Evolutionary conservation across 2,329 filamentous ascomycete species (phyloP).

Genomic region (Huntiella moniliformis): DNA sequence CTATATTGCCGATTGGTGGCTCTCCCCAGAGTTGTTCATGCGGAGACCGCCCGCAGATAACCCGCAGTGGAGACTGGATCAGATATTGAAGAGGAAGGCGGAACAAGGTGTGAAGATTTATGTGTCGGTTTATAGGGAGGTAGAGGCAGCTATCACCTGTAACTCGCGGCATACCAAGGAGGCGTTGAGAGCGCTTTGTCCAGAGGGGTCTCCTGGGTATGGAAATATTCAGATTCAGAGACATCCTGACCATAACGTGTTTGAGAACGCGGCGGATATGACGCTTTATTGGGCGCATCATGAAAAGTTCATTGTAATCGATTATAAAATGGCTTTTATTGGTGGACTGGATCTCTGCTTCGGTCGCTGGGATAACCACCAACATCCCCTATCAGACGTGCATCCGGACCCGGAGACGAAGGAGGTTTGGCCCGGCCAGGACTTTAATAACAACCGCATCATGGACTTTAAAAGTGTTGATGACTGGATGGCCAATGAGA

Average conservation of each 20-base stretch:
- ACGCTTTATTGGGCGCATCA: conserved; percentile 97
- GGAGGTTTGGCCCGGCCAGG: conserved; percentile 86
- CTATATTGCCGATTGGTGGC: conserved; percentile 95
- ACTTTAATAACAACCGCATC: conserved; percentile 94
- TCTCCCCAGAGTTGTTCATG: conserved; percentile 74
- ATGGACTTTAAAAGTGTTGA: conserved; percentile 86
- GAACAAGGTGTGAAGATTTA: conserved; percentile 91
- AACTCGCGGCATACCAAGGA: conserved; percentile 89
- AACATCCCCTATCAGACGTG: conserved; percentile 71
- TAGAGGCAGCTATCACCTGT: conserved; percentile 65
- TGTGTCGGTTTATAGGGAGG: conserved; percentile 81
- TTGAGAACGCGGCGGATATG: conserved; percentile 89
- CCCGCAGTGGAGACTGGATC: conserved; percentile 74
- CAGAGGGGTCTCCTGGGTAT: conserved; percentile 60
- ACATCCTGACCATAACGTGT: conserved; percentile 86
- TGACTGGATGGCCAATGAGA: conserved; percentile 84
- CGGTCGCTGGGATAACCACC: conserved; percentile 76
- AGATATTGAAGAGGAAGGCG: conserved; percentile 69
- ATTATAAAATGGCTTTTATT: conserved; percentile 80
- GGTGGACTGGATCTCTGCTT: conserved; percentile 92
- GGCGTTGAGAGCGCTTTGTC: conserved; percentile 59
- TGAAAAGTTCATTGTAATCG: conserved; percentile 92
- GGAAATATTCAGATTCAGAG: conserved; percentile 81
- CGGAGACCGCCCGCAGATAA: conserved; percentile 65
- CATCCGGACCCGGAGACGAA: conserved; percentile 67